Evolutionary conservation across 192 early-diverging fungal species (phyloP), one percentile per base, ranked within the genome.

Genomic region (Rhizoclosmatium globosum): DNA sequence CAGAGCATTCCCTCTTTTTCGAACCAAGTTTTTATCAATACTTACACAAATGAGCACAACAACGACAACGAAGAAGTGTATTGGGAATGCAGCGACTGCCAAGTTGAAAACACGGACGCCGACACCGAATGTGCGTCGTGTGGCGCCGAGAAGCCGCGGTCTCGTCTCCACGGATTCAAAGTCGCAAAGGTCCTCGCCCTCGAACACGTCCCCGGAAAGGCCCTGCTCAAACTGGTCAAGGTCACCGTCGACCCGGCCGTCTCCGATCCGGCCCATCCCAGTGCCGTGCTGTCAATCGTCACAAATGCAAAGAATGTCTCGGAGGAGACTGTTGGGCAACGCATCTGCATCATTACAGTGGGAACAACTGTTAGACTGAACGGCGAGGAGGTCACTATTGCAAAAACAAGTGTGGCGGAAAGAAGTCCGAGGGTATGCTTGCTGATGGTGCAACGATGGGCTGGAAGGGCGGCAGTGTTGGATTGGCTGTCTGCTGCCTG

Each of bases 71-170:
- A 74, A 21, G 58, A 74, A 62, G n/a, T 23, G 50, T 74, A 71
- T 39, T 79, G 78, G 78, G 64, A 61, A 21, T 79, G 78, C 45
- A 3, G 9, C 31, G n/a, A 41, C 11, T 79, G 78, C 71, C 38
- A 65, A 45, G 17, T 73, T 15, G 79, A 80, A 42, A 80, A 80
- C 50, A 42, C 17, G 3, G 42, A 56, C 15, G n/a, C 4, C 4
- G 79, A 80, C 17, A 17, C n/a, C n/a, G 71, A 74, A 75, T 80
- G 79, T 56, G 43, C 47, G 23, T 6, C 47, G 19, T 80, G 79
- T 65, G 79, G 72, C n/a, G 64, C 43, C 17, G 71, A 56, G 64
- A 74, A 61, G 47, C 78, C 78, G 41, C 48, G 11, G 17, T 17
- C 17, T 2, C 64, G 73, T 13, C 48, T 68, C 21, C 11, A 31